Base-by-base conservation (phyloP, 331 rosid genomes). In the Prunus yedoensis region DNA sequence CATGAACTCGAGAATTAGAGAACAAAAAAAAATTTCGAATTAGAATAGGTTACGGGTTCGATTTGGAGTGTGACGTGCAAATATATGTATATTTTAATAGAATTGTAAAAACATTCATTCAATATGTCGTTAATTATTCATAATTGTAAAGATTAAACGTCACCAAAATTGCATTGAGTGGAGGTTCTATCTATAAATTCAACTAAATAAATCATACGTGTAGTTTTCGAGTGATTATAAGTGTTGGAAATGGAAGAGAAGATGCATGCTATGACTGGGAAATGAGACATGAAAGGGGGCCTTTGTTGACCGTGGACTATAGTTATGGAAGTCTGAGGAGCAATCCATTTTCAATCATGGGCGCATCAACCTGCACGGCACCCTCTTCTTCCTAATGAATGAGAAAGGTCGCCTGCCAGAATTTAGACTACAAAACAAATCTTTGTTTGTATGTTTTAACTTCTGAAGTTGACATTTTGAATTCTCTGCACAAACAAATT, bases 361-460 rank as follows among this genome's bases (percentile, higher is more conserved):
- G 9, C 41, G 75, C 10, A 68, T 38, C 51, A 68, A 77, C 30
- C 58, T 38, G 23, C 45, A 46, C 62, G 80, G 69, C 75, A 56
- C 47, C 58, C 25, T 25, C 25, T 25, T 59, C 41, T 35, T 35
- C 41, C 8, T 35, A 6, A 35, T 1, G 41, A 6, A 35, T 47
- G 74, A 49, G 50, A 67, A 66, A 16, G 10, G 41, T 8, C 6
- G 41, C 41, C 41, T 35, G 41, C 41, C 41, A 35, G 41, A 35
- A 6, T 35, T 35, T 6, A 0, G 41, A 35, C 41, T 35, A 35
- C 41, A 35, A 35, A 35, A 35, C 41, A 35, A 35, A 35, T 35
- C 41, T 1, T 65, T 8, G 0, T 10, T 17, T 17, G 6, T 35
- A 64, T 3, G 15, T 0, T 16, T n/a, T 10, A 10, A 17, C 64